A percentile compares a stretch with the other conserved stretches of the same genome.
Conservation (phyloP, 805 yeast species). For the Wickerhamiella azyma region DNA sequence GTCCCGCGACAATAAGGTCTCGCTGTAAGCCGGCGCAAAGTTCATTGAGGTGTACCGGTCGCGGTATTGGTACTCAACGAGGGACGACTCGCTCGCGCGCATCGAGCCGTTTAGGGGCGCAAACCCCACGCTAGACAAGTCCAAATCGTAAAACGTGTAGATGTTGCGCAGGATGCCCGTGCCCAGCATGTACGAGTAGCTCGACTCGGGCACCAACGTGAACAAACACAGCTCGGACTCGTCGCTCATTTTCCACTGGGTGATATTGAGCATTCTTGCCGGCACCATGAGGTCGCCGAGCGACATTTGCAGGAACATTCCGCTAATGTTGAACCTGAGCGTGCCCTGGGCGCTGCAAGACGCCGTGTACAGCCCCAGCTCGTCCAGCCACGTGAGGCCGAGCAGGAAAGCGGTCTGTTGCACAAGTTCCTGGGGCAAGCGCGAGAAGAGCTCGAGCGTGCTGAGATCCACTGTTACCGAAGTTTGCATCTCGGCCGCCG, state of each 20-base stretch:
- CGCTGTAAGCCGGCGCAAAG: not conserved
- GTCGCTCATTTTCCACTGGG: conserved; percentile 1
- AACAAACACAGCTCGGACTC: conserved; percentile 1
- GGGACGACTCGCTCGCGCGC: not conserved
- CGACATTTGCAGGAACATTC: not conserved
- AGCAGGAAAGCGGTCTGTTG: not conserved
- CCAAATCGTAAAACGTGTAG: conserved; percentile 4
- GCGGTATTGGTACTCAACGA: not conserved
- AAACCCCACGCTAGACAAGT: not conserved
- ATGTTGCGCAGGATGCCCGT: conserved; percentile 3
- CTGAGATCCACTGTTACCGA: conserved; percentile 6
- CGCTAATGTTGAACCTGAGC: conserved; percentile 3
- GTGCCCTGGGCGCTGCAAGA: not conserved
- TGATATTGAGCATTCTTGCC: not conserved
- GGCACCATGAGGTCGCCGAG: conserved; percentile 1
- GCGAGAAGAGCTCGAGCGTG: conserved; percentile 6
- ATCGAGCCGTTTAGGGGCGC: conserved; percentile 2
- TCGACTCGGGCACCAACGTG: conserved; percentile 1
- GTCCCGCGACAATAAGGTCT: not conserved
- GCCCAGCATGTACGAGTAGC: conserved; percentile 1
- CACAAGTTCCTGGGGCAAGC: conserved; percentile 4
- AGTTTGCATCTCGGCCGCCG: not conserved
- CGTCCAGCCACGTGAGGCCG: not conserved
- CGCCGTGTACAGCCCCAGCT: conserved; percentile 1
- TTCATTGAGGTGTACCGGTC: conserved; percentile 1